Evolutionary conservation across 306 rosid genomes (phyloP).

Genomic region (Mimosa pudica): DNA sequence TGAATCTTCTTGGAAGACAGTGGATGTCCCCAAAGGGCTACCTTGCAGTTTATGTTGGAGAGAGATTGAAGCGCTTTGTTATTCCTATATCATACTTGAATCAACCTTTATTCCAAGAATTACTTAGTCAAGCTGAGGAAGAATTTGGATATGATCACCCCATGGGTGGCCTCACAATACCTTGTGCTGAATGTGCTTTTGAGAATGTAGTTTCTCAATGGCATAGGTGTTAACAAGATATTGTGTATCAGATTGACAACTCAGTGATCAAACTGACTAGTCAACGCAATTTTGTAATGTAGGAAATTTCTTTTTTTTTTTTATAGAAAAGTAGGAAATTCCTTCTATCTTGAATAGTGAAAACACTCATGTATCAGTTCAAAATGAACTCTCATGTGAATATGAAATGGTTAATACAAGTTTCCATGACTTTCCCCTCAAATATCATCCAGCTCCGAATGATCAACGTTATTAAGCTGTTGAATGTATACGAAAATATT

Average conservation of each 20-base stretch:
- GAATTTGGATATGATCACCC: constrained; percentile 55
- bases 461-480: background rate
- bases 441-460: background rate
- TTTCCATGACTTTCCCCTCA: background rate
- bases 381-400: background rate
- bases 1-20: no score
- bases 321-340: background rate
- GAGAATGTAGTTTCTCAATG: constrained; percentile 29
- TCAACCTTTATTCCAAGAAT: constrained; percentile 36
- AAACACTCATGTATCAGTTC: background rate
- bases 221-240: background rate
- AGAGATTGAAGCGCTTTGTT: constrained; percentile 42
- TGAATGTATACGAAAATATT: background rate
- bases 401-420: background rate
- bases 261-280: constrained; percentile 3
- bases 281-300: constrained; percentile 18
- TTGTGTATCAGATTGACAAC: background rate
- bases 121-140: constrained; percentile 39
- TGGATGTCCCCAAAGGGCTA: constrained; percentile 49
- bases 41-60: constrained; percentile 50
- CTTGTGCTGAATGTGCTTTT: constrained; percentile 40
- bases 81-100: constrained; percentile 43
- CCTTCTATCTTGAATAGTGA: background rate
- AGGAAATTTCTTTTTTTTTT: background rate
- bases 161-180: constrained; percentile 50